Evolutionary conservation across 345 rosid genomes (phyloP).

Genomic region (Acer yangbiense): DNA sequence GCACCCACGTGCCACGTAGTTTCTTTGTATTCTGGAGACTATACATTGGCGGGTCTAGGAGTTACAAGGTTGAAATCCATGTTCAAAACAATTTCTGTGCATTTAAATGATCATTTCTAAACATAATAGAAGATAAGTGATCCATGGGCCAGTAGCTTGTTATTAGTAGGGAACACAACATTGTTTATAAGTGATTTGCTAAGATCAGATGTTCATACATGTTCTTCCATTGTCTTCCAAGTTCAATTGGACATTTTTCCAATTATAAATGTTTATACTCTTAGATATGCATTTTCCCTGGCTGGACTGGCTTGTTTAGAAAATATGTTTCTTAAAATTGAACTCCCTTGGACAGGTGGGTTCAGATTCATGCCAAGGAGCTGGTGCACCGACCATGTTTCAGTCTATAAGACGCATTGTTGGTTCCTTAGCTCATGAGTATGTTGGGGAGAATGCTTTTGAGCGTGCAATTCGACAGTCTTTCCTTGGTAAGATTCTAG

Average conservation of each 20-base stretch:
- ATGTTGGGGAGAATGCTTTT: conserved; percentile 57
- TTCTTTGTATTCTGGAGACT: neutral
- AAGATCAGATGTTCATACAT: neutral
- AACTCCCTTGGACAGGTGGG: conserved; percentile 65
- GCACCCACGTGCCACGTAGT: neutral
- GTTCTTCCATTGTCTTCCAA: conserved; percentile 2
- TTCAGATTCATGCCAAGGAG: conserved; percentile 89
- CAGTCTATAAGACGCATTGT: conserved; percentile 88
- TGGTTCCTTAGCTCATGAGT: conserved; percentile 59
- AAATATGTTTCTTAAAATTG: neutral
- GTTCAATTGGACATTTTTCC: neutral
- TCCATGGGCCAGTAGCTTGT: neutral
- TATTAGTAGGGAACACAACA: neutral
- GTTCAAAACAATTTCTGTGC: neutral
- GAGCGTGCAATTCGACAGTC: conserved; percentile 82
- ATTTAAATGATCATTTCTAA: neutral
- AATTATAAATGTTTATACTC: neutral
- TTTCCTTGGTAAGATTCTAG: conserved; percentile 66
- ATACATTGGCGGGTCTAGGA: neutral
- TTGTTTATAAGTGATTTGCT: neutral
- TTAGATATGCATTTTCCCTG: neutral
- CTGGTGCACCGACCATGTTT: conserved; percentile 93
- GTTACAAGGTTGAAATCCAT: neutral
- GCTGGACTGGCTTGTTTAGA: neutral
- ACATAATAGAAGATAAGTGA: neutral